phyloP scores from a whole-genome alignment of 257 asterid genomes.

The Jacaranda copaia region DNA sequence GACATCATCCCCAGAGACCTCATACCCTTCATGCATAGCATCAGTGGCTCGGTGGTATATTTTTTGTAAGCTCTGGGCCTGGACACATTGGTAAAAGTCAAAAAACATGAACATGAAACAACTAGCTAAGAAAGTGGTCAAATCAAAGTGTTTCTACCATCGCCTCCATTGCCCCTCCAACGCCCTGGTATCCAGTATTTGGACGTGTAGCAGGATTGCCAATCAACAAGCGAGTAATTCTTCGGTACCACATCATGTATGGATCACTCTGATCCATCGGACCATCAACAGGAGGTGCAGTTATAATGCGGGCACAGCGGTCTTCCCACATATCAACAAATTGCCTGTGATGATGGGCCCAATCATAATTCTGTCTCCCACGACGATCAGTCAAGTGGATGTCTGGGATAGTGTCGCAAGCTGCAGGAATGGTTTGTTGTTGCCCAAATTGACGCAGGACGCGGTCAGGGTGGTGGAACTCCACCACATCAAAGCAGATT shows the following conservation, averaged over 20 bases:
- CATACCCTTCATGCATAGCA: slow-evolving; percentile 63
- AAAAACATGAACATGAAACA: slow-evolving; percentile 23
- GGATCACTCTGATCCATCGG: slow-evolving; percentile 65
- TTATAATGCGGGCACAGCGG: slow-evolving; percentile 51
- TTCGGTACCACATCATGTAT: slow-evolving; percentile 71
- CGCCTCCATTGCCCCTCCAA: slow-evolving; percentile 65
- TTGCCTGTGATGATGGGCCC: slow-evolving; percentile 76
- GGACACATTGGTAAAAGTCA: slow-evolving; percentile 30
- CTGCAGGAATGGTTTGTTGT: slow-evolving; percentile 61
- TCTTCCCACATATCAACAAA: slow-evolving; percentile 74
- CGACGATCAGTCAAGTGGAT: slow-evolving; percentile 77
- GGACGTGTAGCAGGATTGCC: slow-evolving; percentile 76
- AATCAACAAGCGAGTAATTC: slow-evolving; percentile 67
- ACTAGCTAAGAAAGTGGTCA: background rate
- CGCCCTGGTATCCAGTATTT: slow-evolving; percentile 62
- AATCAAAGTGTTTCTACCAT: slow-evolving; percentile 50
- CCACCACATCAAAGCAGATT: slow-evolving; percentile 78
- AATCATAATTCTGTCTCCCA: slow-evolving; percentile 81
- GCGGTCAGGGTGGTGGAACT: slow-evolving; percentile 78
- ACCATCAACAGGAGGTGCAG: slow-evolving; percentile 53
- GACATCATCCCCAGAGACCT: slow-evolving; percentile 50
- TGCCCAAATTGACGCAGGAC: slow-evolving; percentile 81
- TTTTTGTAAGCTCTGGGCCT: slow-evolving; percentile 80
- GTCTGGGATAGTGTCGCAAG: slow-evolving; percentile 72
- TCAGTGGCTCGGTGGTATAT: slow-evolving; percentile 70